phyloP scores from a whole-genome alignment of 2,329 filamentous ascomycete genomes.

The Phaeoacremonium minimum region DNA sequence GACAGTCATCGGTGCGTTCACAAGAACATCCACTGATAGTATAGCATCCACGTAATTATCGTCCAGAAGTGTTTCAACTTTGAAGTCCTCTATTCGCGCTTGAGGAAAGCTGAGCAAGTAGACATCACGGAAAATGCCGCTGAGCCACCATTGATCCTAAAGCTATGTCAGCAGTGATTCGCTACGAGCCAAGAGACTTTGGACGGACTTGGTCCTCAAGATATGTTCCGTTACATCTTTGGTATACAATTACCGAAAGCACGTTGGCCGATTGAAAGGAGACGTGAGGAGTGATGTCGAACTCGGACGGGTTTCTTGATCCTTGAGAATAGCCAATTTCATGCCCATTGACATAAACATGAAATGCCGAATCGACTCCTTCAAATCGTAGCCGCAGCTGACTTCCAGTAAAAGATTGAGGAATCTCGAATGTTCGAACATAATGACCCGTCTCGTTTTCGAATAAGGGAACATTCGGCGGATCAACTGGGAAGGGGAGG shows the following conservation, averaged over 20 bases:
- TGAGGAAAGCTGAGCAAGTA: conserved; percentile 58
- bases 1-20: conserved; percentile 25
- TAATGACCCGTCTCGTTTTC: conserved; percentile 64
- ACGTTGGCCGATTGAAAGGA: conserved; percentile 40
- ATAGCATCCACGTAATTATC: conserved; percentile 45
- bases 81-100: conserved; percentile 53
- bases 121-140: conserved; percentile 66
- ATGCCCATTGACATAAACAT: conserved; percentile 65
- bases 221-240: conserved; percentile 68
- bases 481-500: conserved; percentile 58
- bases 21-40: conserved; percentile 30
- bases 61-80: conserved; percentile 48
- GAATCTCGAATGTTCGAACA: conserved; percentile 50
- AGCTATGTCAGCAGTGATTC: not conserved
- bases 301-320: conserved; percentile 67
- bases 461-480: conserved; percentile 55
- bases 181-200: no score
- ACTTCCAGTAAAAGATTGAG: conserved; percentile 34
- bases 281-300: conserved; percentile 59
- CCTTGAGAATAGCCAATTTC: conserved; percentile 70
- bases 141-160: conserved; percentile 65
- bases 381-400: conserved; percentile 69
- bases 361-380: conserved; percentile 69
- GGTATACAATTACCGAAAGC: conserved; percentile 65
- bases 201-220: conserved; percentile 69